These are phyloP conservation scores for Elongisporangium undulatum DNA, from an alignment of 352 stramenopile genomes.

Conservation along the genomic window DNA sequence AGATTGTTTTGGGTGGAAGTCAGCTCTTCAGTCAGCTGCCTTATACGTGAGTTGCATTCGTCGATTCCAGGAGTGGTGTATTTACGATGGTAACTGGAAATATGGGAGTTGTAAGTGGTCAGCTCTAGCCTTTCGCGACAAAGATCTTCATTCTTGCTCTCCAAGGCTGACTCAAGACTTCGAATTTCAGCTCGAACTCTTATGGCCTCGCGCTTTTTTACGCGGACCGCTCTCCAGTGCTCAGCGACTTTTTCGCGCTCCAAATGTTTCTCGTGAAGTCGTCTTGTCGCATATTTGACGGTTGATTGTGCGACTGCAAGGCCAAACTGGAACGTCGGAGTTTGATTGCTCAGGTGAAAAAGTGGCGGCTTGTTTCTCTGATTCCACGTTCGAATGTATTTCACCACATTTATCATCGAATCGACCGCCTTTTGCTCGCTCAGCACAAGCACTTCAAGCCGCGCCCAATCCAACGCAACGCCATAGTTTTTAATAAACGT, in stretches of 20 bases:
- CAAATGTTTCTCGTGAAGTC: slow-evolving; percentile 7
- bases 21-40: neutral
- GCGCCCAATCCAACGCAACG: slow-evolving; percentile 31
- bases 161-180: neutral
- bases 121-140: neutral
- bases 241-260: slow-evolving; percentile 2
- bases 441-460: slow-evolving; percentile 31
- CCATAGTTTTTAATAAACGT: slow-evolving; percentile 21
- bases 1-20: neutral
- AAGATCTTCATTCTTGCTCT: neutral
- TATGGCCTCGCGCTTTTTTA: slow-evolving; percentile 8
- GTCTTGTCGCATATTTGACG: neutral
- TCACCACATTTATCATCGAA: slow-evolving; percentile 22
- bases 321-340: slow-evolving; percentile 32
- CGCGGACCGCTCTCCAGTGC: slow-evolving; percentile 12
- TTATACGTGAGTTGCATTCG: neutral
- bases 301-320: slow-evolving; percentile 10
- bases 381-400: slow-evolving; percentile 42
- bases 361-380: slow-evolving; percentile 8
- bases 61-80: neutral
- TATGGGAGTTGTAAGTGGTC: neutral
- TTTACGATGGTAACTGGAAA: neutral
- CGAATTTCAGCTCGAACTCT: slow-evolving; percentile 8
- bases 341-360: slow-evolving; percentile 38
- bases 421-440: slow-evolving; percentile 18